Conservation (phyloP, 1,284 basidiomycete species). For the Puccinia triticina region DNA sequence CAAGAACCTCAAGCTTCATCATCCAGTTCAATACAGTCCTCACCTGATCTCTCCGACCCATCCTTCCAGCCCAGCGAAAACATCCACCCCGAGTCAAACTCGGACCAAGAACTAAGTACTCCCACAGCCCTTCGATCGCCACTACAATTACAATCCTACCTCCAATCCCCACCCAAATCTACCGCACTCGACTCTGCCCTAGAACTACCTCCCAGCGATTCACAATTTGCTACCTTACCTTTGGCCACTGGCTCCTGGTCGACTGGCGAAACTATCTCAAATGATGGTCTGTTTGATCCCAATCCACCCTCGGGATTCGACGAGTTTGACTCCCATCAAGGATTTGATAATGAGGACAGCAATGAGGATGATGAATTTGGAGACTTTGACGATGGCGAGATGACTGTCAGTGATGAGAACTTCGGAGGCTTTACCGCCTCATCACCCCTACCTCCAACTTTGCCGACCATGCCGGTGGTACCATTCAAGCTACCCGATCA, state of each 20-base stretch:
- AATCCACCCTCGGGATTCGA: neutral
- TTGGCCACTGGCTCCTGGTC: constrained; percentile 9
- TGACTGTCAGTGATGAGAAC: constrained; percentile 6
- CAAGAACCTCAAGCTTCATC: constrained; percentile 23
- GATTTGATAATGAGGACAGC: neutral
- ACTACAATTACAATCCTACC: constrained; percentile 1
- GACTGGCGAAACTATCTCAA: neutral
- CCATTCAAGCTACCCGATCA: constrained; percentile 32
- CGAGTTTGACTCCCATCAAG: constrained; percentile 18
- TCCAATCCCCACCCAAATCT: neutral
- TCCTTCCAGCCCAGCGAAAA: neutral
- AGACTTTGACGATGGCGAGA: constrained; percentile 48
- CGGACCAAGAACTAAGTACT: constrained; percentile 9
- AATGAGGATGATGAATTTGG: constrained; percentile 47
- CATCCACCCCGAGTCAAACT: constrained; percentile 14
- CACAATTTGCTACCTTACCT: neutral
- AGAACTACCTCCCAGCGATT: constrained; percentile 18
- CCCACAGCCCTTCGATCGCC: constrained; percentile 9
- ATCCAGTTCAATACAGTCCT: neutral
- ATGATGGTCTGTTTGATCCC: constrained; percentile 5
- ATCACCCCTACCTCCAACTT: neutral
- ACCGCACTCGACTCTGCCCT: neutral
- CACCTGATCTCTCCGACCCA: neutral
- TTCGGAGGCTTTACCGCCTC: constrained; percentile 14
- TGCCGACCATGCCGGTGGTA: neutral